Percentiles rank a stretch among this genome's conserved stretches.
These are phyloP conservation scores for Paecilomyces sp. DNA, from an alignment of 2,329 filamentous ascomycete genomes.

Conservation along the genomic window DNA sequence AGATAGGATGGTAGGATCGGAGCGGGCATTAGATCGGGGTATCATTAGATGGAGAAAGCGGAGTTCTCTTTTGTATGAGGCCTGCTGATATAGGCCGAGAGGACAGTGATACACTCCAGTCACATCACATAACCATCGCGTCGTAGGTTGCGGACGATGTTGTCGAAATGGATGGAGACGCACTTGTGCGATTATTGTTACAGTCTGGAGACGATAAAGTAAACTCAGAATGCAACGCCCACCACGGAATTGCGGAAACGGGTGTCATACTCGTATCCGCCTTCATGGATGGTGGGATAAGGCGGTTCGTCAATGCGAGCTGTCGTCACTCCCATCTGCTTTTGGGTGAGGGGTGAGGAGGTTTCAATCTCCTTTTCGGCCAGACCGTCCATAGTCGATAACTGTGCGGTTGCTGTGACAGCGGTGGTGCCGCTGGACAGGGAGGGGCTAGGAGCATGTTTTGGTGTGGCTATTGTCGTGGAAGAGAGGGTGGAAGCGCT, in stretches of 20 bases:
- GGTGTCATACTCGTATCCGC: constrained; percentile 7
- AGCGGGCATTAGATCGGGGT: background rate
- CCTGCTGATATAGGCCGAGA: background rate
- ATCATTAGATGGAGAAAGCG: background rate
- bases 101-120: background rate
- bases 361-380: constrained; percentile 15
- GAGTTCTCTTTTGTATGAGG: background rate
- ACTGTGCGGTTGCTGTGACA: constrained; percentile 11
- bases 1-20: background rate
- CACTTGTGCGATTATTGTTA: background rate
- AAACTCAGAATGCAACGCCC: constrained; percentile 23
- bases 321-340: constrained; percentile 2
- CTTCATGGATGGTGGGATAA: constrained; percentile 20
- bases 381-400: constrained; percentile 3
- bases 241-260: constrained; percentile 18
- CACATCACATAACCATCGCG: background rate
- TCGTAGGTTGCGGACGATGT: background rate
- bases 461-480: constrained; percentile 16
- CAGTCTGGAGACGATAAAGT: background rate
- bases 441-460: constrained; percentile 15
- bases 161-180: background rate
- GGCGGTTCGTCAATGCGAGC: constrained; percentile 8
- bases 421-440: constrained; percentile 20
- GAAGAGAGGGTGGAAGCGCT: constrained; percentile 29
- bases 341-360: background rate